Base-by-base conservation (phyloP, 2,329 filamentous ascomycete species). In the Exophiala bonariae region DNA sequence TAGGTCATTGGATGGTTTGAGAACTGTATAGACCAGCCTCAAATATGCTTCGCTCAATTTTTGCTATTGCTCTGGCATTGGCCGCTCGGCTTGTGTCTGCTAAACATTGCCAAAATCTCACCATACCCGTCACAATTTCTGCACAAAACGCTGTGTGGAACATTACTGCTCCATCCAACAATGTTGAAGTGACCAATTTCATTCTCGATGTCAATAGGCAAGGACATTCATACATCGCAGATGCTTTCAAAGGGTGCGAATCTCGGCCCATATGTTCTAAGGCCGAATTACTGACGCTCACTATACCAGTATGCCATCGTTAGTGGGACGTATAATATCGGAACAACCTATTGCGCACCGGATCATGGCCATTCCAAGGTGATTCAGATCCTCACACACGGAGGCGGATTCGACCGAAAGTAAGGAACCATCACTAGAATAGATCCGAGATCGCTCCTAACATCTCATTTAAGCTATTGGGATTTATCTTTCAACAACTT, bases 341-440 rank as follows among this genome's bases (percentile, higher is more conserved):
- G 72, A 4, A 76, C 80, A 0, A 80, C 78, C 8, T 83, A 82
- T 67, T 86, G 83, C 63, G 65, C 72, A 45, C 82, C 83, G 0
- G 71, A 77, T 49, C 57, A 57, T 5, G 74, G 61, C 9, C 35
- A 17, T n/a, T 9, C 9, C 35, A 38, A 38, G 35, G 17, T 9
- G 16, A 44, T 44, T 16, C 41, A 44, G 19, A 19, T 45, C 4
- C 35, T 41, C 23, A 41, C 42, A n/a, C 42, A 45, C 3, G 35
- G 42, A 32, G n/a, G 22, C 20, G 34, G 35, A 20, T 40, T 45
- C 18, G 18, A 45, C 16, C 26, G 13, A 45, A 28, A 16, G 10
- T 31, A 16, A 14, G 22, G n/a, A n/a, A 38, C 19, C n/a, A 38
- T 38, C n/a, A 17, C 35, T 11, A 26, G 11, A 26, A 26, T 26